Conservation (phyloP, 2,329 filamentous ascomycete genomes). For the Hypoxylon sp. region DNA sequence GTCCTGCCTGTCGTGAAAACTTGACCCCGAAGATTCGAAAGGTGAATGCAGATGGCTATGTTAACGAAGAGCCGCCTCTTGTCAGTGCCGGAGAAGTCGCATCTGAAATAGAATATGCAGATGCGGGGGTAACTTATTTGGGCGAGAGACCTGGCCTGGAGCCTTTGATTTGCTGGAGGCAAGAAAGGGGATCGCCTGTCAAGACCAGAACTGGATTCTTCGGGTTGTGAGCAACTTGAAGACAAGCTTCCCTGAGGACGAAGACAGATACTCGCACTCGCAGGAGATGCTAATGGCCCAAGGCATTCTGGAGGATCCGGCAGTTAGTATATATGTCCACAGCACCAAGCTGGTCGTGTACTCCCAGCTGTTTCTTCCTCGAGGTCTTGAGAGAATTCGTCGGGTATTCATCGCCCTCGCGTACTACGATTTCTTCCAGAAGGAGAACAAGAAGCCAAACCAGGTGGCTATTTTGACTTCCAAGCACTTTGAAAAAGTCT, state of each 20-base stretch:
- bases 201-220: not conserved
- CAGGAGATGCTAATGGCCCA: not conserved
- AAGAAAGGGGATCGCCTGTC: not conserved
- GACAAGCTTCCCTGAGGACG: constrained; percentile 2
- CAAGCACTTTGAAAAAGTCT: constrained; percentile 26
- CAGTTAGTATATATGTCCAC: not conserved
- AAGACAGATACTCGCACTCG: not conserved
- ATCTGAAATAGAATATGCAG: constrained; percentile 8
- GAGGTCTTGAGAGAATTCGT: constrained; percentile 1
- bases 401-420: constrained; percentile 22
- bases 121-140: constrained; percentile 5
- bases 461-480: constrained; percentile 16
- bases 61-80: not conserved
- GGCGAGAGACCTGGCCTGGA: constrained; percentile 4
- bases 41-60: not conserved
- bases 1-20: constrained; percentile 3
- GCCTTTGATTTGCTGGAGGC: constrained; percentile 8
- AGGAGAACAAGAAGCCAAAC: constrained; percentile 10
- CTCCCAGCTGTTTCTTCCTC: constrained; percentile 14
- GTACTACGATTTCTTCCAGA: constrained; percentile 16
- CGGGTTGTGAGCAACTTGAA: constrained; percentile 1
- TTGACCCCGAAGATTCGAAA: not conserved
- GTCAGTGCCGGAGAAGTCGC: not conserved
- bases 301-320: constrained; percentile 1
- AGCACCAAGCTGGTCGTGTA: constrained; percentile 7